Percentiles rank a stretch among this genome's conserved stretches.
Conservation (phyloP, 192 early-diverging fungal genomes). For the Dispira simplex region DNA sequence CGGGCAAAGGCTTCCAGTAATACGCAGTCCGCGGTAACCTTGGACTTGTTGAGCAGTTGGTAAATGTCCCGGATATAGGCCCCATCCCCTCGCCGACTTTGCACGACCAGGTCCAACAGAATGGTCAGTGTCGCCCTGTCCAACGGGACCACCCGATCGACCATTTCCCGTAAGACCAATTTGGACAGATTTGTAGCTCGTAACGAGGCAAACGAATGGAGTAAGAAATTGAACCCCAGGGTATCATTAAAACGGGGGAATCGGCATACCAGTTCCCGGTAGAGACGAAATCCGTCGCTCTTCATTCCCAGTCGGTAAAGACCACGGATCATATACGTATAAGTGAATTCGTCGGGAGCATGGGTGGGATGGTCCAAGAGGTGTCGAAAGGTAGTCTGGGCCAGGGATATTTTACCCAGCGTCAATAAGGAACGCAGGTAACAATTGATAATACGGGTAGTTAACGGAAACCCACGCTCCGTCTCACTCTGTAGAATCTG, state of each 20-base stretch:
- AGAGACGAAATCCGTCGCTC: not conserved
- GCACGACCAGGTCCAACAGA: not conserved
- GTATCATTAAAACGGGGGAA: not conserved
- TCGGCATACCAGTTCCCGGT: not conserved
- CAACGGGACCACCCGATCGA: not conserved
- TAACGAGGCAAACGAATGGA: not conserved
- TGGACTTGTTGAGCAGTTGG: not conserved
- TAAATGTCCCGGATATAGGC: slow-evolving; percentile 1
- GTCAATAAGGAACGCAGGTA: not conserved
- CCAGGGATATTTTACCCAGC: not conserved
- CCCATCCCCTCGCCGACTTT: not conserved
- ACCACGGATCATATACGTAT: not conserved
- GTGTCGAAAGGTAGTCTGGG: not conserved
- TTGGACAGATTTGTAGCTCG: not conserved
- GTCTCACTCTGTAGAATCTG: not conserved
- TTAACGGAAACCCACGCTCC: not conserved
- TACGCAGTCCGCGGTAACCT: not conserved
- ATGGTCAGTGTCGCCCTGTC: not conserved
- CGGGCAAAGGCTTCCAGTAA: not conserved
- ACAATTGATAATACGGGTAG: not conserved
- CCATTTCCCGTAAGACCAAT: not conserved
- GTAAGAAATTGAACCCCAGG: slow-evolving; percentile 2
- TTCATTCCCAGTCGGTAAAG: slow-evolving; percentile 1
- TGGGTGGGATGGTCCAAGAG: not conserved
- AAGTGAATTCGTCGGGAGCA: slow-evolving; percentile 5